phyloP scores from a whole-genome alignment of 2,329 filamentous ascomycete genomes.

The Aspergillus glaucus region DNA sequence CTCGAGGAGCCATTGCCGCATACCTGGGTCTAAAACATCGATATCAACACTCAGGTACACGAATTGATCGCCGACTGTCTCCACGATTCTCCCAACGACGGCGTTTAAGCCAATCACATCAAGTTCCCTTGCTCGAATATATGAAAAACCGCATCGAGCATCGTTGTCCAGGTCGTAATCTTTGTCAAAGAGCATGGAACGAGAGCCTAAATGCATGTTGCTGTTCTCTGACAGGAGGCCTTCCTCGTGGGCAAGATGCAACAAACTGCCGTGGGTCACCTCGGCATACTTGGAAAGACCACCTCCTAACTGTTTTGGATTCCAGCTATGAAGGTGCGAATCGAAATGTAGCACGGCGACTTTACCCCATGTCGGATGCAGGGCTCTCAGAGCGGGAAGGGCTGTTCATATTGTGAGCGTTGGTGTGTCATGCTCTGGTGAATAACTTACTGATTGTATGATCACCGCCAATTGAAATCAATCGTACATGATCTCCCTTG shows the following conservation, averaged over 20 bases:
- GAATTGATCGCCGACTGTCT: constrained; percentile 14
- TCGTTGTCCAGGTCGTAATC: constrained; percentile 21
- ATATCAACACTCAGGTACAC: constrained; percentile 30
- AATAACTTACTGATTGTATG: neutral
- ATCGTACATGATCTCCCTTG: neutral
- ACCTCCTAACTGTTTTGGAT: neutral
- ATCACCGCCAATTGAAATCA: neutral
- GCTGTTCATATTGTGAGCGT: constrained; percentile 22
- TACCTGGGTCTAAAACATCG: constrained; percentile 11
- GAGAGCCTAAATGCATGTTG: neutral
- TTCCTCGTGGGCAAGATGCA: constrained; percentile 20
- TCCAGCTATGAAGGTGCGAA: constrained; percentile 23
- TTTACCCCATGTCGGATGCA: constrained; percentile 17
- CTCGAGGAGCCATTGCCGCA: neutral
- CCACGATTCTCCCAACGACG: constrained; percentile 13
- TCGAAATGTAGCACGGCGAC: constrained; percentile 24
- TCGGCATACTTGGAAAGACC: neutral
- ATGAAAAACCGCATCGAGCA: constrained; percentile 14
- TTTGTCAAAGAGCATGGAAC: constrained; percentile 5
- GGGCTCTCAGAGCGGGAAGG: constrained; percentile 18
- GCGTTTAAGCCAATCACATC: constrained; percentile 19
- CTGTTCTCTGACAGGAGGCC: constrained; percentile 4
- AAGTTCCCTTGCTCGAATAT: constrained; percentile 20
- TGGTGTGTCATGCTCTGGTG: constrained; percentile 13
- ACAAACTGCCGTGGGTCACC: constrained; percentile 22